Conservation (phyloP, 1,284 basidiomycete species). For the Moesziomyces sp. region DNA sequence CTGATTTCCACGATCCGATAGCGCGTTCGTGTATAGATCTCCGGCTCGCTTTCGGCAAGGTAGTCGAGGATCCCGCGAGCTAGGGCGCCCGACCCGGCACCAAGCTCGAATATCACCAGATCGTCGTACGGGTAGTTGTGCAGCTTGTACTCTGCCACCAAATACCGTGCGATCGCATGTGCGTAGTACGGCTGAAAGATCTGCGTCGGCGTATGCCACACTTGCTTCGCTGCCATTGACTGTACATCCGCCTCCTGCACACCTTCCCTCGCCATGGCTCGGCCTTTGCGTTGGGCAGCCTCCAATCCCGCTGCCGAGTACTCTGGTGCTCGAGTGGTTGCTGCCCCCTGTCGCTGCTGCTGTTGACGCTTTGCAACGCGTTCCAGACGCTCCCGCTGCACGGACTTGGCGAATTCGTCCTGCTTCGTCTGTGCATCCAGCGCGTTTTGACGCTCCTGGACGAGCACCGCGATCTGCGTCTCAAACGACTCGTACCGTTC, state of each 20-base stretch:
- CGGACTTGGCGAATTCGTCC: background rate
- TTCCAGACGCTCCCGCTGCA: conserved; percentile 4
- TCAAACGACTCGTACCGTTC: conserved; percentile 70
- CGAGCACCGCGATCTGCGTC: conserved; percentile 37
- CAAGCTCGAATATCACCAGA: conserved; percentile 94
- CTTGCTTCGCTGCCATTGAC: conserved; percentile 76
- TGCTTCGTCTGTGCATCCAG: conserved; percentile 8
- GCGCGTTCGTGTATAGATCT: conserved; percentile 87
- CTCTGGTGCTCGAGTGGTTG: background rate
- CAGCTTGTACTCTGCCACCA: conserved; percentile 89
- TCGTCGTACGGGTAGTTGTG: conserved; percentile 94
- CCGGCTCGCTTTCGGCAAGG: conserved; percentile 81
- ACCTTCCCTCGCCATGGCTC: conserved; percentile 54
- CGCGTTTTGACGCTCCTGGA: conserved; percentile 8
- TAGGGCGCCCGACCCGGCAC: conserved; percentile 95
- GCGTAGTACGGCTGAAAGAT: conserved; percentile 98
- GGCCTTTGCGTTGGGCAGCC: conserved; percentile 42
- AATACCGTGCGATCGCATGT: conserved; percentile 85
- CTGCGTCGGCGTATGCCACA: conserved; percentile 99
- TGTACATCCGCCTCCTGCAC: conserved; percentile 62
- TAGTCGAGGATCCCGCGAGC: conserved; percentile 88
- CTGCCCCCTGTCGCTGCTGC: no score
- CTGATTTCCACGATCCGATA: conserved; percentile 97
- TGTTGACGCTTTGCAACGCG: background rate
- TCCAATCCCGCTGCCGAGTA: conserved; percentile 54